Base-by-base conservation (phyloP, 345 rosid species). In the Boechera stricta region DNA sequence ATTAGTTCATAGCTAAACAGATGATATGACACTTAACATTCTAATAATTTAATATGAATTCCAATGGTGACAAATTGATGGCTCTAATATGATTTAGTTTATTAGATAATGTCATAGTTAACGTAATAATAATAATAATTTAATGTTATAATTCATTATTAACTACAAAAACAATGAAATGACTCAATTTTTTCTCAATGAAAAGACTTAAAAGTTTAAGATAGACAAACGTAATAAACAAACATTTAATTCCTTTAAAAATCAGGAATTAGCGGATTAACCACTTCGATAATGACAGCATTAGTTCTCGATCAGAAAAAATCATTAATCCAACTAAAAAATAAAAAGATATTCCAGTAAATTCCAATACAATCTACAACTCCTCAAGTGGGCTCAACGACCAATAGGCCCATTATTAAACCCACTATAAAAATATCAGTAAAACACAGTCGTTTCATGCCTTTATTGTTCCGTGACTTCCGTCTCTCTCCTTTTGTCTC, bases 211-310 rank as follows among this genome's bases (percentile, higher is more conserved):
- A 6, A 35, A 35, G 38, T 35, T 3, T 4, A 42, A 12, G 12
- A 1, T 42, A 42, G 24, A 31, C 56, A 69, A 56, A 69, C 74
- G 80, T 69, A 76, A 41, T 44, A 53, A 44, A 62, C 0, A 63
- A 39, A 35, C 80, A 71, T 13, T 33, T 33, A 70, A 36, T 41
- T 26, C 7, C 24, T 42, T 16, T 54, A 7, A 54, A 44, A n/a
- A 44, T 54, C 59, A 26, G 9, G 59, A 55, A 63, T 71, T 51
- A 71, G 52, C 53, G 28, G 59, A 47, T 44, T 64, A 71, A 64
- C 76, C 4, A 71, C 65, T 45, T 77, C 54, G 53, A 77, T 64
- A 71, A 64, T 57, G 80, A 71, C 80, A 54, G 33, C 55, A 32
- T 32, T 69, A 53, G 13, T 24, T 51, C n/a, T 65, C 29, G 5